Conservation (phyloP, 371 early-diverging fungal species). For the Mortierella sp. region DNA sequence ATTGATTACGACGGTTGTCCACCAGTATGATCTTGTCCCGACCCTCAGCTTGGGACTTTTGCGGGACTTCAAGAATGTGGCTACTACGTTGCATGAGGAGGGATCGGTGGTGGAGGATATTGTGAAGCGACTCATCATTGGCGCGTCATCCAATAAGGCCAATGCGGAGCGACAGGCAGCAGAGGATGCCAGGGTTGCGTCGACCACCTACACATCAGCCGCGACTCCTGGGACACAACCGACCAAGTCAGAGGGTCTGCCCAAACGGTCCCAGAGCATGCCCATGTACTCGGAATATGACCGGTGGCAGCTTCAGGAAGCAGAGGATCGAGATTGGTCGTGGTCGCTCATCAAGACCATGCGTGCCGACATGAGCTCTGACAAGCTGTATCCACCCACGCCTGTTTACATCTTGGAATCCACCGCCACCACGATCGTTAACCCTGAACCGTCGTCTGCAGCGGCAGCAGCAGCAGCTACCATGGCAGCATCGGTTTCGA, state of each 20-base stretch:
- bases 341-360: slow-evolving; percentile 86
- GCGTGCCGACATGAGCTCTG: slow-evolving; percentile 84
- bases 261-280: slow-evolving; percentile 43
- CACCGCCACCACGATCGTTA: slow-evolving; percentile 55
- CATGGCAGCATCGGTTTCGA: slow-evolving; percentile 29
- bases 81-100: slow-evolving; percentile 76
- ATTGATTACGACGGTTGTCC: slow-evolving; percentile 81
- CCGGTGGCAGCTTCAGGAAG: slow-evolving; percentile 54
- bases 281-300: slow-evolving; percentile 55
- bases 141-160: slow-evolving; percentile 55
- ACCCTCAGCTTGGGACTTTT: slow-evolving; percentile 79
- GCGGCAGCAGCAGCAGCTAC: not conserved
- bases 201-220: slow-evolving; percentile 22
- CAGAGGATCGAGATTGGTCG: slow-evolving; percentile 80
- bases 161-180: slow-evolving; percentile 39
- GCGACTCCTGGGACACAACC: slow-evolving; percentile 15
- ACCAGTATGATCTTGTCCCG: slow-evolving; percentile 81
- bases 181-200: slow-evolving; percentile 27
- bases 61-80: slow-evolving; percentile 81
- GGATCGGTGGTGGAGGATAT: slow-evolving; percentile 79
- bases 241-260: slow-evolving; percentile 15
- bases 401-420: slow-evolving; percentile 76
- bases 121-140: slow-evolving; percentile 69
- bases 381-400: slow-evolving; percentile 86
- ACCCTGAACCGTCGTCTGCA: slow-evolving; percentile 26